phyloP scores from a whole-genome alignment of 2,329 filamentous ascomycete genomes.

The Ploettnerulaceae sp. region DNA sequence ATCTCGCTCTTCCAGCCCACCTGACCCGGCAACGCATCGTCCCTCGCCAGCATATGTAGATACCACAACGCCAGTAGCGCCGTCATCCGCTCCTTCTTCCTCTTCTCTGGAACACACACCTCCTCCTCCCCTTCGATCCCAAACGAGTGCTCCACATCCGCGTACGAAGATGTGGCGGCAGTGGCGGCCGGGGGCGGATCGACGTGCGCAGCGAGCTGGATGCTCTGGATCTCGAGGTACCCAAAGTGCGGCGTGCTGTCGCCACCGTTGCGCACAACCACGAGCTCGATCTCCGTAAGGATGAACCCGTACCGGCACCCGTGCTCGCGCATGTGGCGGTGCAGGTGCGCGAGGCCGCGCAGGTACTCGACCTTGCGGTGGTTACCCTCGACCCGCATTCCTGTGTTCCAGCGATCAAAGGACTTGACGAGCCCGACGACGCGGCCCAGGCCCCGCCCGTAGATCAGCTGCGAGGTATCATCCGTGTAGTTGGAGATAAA shows the following conservation, averaged over 20 bases:
- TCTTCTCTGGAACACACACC: conserved; percentile 36
- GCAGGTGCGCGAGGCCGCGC: conserved; percentile 76
- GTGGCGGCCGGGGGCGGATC: background rate
- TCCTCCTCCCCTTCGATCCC: conserved; percentile 28
- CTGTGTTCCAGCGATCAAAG: conserved; percentile 92
- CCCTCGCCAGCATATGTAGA: conserved; percentile 65
- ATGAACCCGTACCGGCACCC: conserved; percentile 93
- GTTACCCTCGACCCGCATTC: conserved; percentile 82
- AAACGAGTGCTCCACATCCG: conserved; percentile 8
- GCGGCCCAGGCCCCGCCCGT: conserved; percentile 50
- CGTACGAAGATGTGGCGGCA: background rate
- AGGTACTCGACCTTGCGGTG: conserved; percentile 87
- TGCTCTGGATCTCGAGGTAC: conserved; percentile 69
- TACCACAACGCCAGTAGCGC: conserved; percentile 74
- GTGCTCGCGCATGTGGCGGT: conserved; percentile 90
- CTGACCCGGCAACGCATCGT: conserved; percentile 55
- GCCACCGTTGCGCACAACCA: conserved; percentile 77
- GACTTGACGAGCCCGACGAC: conserved; percentile 83
- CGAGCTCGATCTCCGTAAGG: conserved; percentile 90
- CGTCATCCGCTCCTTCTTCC: conserved; percentile 59
- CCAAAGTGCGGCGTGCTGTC: conserved; percentile 51
- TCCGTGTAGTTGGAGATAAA: conserved; percentile 50
- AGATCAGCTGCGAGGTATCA: conserved; percentile 43
- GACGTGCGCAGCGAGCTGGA: conserved; percentile 48
- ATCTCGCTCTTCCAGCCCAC: conserved; percentile 65